Evolutionary conservation across 2,329 filamentous ascomycete genomes (phyloP).

Genomic region (Fusarium setosum): DNA sequence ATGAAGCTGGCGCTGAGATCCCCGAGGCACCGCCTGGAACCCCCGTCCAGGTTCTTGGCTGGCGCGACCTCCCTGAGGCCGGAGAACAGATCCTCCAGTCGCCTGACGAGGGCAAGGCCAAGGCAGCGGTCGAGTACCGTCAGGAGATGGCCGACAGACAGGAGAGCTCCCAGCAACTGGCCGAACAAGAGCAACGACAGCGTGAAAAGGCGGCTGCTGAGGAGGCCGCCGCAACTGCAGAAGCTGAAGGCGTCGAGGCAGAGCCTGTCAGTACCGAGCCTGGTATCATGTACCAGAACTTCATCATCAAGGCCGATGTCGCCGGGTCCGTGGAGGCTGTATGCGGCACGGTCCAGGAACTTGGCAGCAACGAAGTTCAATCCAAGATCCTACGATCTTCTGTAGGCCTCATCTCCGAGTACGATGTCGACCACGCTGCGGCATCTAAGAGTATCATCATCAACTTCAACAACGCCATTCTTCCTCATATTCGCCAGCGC

Average conservation of each 20-base stretch:
- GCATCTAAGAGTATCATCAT: conserved; percentile 81
- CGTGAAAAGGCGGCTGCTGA: conserved; percentile 63
- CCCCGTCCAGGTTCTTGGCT: conserved; percentile 94
- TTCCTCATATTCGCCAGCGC: conserved; percentile 73
- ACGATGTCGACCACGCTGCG: conserved; percentile 88
- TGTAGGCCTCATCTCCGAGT: conserved; percentile 84
- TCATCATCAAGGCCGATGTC: conserved; percentile 93
- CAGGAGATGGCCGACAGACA: conserved; percentile 76
- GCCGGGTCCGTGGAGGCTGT: conserved; percentile 95
- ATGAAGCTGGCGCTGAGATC: conserved; percentile 83
- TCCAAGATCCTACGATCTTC: conserved; percentile 81
- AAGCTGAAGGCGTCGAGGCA: conserved; percentile 51
- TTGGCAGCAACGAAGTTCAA: conserved; percentile 87
- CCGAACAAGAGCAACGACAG: conserved; percentile 73
- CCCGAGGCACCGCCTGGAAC: conserved; percentile 84
- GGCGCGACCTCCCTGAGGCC: conserved; percentile 83
- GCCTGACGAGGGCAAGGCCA: conserved; percentile 80
- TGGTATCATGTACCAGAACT: conserved; percentile 72
- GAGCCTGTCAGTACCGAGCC: conserved; percentile 52
- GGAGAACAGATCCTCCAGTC: conserved; percentile 91
- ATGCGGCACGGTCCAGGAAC: conserved; percentile 76
- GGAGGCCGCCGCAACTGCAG: conserved; percentile 49
- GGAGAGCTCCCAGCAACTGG: conserved; percentile 83
- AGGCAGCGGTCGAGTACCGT: conserved; percentile 81
- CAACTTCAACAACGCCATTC: conserved; percentile 84